Evolutionary conservation across 768 basidiomycete genomes (phyloP).

Genomic region (Leccinum ochraceum): DNA sequence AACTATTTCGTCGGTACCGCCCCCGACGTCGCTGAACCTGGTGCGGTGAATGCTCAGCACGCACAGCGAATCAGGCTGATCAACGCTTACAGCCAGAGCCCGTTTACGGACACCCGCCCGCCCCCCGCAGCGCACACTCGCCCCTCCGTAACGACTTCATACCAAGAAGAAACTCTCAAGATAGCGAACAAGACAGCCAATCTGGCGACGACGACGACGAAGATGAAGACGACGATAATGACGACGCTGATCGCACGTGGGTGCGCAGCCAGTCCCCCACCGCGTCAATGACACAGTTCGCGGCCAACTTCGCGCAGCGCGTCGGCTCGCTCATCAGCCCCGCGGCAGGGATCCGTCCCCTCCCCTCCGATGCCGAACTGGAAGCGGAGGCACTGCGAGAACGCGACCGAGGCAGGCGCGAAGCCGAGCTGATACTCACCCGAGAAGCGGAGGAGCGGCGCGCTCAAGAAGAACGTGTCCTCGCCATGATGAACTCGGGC

Average conservation of each 20-base stretch:
- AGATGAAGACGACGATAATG: conserved; percentile 39
- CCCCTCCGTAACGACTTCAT: conserved; percentile 68
- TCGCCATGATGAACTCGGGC: conserved; percentile 64
- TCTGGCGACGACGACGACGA: conserved; percentile 41
- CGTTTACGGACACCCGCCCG: conserved; percentile 38
- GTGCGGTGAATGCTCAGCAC: conserved; percentile 24
- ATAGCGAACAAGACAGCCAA: conserved; percentile 49
- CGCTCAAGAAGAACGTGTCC: conserved; percentile 69
- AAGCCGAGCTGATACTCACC: conserved; percentile 76
- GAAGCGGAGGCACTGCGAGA: conserved; percentile 81
- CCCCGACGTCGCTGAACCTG: conserved; percentile 42
- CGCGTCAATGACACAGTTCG: conserved; percentile 73
- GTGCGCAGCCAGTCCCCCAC: conserved; percentile 52
- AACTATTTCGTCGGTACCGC: conserved; percentile 39
- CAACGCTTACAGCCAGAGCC: conserved; percentile 42
- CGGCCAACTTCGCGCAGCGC: conserved; percentile 71
- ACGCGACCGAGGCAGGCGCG: conserved; percentile 70
- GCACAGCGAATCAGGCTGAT: conserved; percentile 13
- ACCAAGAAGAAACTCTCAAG: conserved; percentile 50
- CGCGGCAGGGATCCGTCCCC: conserved; percentile 43
- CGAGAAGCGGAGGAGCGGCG: conserved; percentile 70
- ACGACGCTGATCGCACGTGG: conserved; percentile 27
- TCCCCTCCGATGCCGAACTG: conserved; percentile 74
- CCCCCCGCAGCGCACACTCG: conserved; percentile 57
- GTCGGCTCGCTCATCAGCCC: conserved; percentile 67